phyloP scores from a whole-genome alignment of 768 basidiomycete genomes.

The Kwoniella mangroviensis region DNA sequence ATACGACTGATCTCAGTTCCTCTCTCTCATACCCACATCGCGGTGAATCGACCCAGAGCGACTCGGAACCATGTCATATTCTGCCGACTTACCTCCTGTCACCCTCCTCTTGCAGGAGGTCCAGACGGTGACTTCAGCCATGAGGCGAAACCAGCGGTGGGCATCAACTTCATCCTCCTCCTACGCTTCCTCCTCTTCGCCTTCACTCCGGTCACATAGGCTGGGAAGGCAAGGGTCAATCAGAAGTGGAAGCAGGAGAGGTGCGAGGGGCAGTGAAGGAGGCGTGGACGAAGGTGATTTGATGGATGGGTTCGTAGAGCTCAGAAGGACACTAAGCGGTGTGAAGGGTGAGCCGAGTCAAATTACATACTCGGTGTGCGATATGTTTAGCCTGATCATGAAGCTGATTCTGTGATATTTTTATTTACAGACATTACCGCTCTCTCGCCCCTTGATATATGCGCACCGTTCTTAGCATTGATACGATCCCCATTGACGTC shows the following conservation, averaged over 20 bases:
- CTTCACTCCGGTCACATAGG: constrained; percentile 33
- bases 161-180: constrained; percentile 63
- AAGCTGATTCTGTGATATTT: background rate
- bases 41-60: background rate
- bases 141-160: constrained; percentile 99
- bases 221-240: constrained; percentile 11
- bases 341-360: constrained; percentile 63
- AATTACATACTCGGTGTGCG: no score
- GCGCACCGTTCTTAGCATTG: constrained; percentile 88
- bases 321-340: constrained; percentile 74
- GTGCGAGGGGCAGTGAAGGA: constrained; percentile 61
- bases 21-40: background rate
- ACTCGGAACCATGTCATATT: constrained; percentile 5
- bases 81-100: constrained; percentile 43
- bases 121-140: constrained; percentile 83
- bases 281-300: constrained; percentile 77
- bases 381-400: no score
- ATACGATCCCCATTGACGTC: constrained; percentile 93
- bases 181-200: constrained; percentile 36
- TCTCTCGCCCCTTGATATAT: constrained; percentile 60
- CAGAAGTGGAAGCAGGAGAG: constrained; percentile 16
- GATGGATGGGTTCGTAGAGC: constrained; percentile 85
- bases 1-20: background rate
- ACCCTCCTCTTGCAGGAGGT: constrained; percentile 82
- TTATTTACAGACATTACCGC: constrained; percentile 37